These are phyloP conservation scores for Mycena floridula DNA, from an alignment of 768 basidiomycete genomes.

Conservation along the genomic window DNA sequence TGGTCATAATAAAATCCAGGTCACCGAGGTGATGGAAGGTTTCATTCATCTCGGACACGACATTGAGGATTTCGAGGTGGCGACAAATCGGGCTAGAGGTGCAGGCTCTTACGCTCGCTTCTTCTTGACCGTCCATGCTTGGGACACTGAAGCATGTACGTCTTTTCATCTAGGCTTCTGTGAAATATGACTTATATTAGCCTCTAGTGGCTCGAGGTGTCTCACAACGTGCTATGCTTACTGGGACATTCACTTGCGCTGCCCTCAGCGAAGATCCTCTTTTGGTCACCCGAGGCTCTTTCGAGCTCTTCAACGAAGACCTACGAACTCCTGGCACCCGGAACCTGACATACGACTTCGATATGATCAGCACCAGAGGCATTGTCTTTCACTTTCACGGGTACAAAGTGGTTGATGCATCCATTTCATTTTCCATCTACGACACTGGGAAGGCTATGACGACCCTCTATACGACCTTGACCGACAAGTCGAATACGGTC, in stretches of 20 bases:
- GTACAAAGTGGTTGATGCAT: slow-evolving; percentile 9
- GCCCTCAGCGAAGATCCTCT: slow-evolving; percentile 10
- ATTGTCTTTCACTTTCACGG: slow-evolving; percentile 9
- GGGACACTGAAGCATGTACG: slow-evolving; percentile 5
- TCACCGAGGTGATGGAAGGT: slow-evolving; percentile 14
- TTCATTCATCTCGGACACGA: slow-evolving; percentile 11
- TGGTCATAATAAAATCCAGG: no score
- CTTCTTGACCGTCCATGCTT: slow-evolving; percentile 8
- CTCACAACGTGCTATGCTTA: slow-evolving; percentile 6
- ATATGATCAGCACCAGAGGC: slow-evolving; percentile 9
- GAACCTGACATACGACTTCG: slow-evolving; percentile 10
- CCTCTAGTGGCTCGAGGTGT: not conserved
- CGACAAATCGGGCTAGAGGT: slow-evolving; percentile 9
- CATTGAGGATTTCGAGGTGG: slow-evolving; percentile 9
- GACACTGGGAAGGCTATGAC: slow-evolving; percentile 11
- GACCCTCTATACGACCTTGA: slow-evolving; percentile 12
- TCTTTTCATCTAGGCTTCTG: not conserved
- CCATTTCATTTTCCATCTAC: slow-evolving; percentile 5
- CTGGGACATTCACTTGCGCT: slow-evolving; percentile 12
- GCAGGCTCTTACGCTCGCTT: slow-evolving; percentile 8
- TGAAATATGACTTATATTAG: no score
- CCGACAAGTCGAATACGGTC: slow-evolving; percentile 1
- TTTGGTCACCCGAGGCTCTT: slow-evolving; percentile 8
- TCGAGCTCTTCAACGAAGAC: slow-evolving; percentile 11
- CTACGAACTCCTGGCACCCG: slow-evolving; percentile 5